phyloP scores from a whole-genome alignment of 257 asterid species.

The Henckelia pumila region DNA sequence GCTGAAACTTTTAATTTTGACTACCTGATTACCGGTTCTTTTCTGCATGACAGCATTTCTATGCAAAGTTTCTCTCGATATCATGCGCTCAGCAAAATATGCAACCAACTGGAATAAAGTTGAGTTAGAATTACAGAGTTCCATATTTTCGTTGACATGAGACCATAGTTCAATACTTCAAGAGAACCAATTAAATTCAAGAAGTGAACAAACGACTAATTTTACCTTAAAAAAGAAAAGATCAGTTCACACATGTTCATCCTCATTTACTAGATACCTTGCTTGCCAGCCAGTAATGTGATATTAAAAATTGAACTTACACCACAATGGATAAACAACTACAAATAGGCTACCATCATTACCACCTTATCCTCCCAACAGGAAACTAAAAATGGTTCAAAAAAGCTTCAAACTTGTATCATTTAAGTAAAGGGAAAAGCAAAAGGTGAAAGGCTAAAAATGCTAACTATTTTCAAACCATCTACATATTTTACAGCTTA shows the following conservation, averaged over 20 bases:
- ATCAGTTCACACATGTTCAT: not conserved
- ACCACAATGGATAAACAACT: conserved; percentile 1
- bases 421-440: not conserved
- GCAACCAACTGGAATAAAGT: conserved; percentile 52
- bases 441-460: not conserved
- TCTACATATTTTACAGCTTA: not conserved
- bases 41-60: conserved; percentile 89
- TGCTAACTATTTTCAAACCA: not conserved
- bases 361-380: not conserved
- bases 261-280: conserved; percentile 7
- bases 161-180: conserved; percentile 5
- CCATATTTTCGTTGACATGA: conserved; percentile 4
- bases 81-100: conserved; percentile 83
- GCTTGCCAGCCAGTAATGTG: not conserved
- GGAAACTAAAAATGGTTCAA: not conserved
- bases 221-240: not conserved
- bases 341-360: not conserved
- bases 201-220: conserved; percentile 1
- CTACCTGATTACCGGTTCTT: conserved; percentile 63
- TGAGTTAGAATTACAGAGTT: conserved; percentile 13
- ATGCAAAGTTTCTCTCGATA: conserved; percentile 75
- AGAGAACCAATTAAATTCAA: not conserved
- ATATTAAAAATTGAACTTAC: not conserved
- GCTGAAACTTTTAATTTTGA: conserved; percentile 4
- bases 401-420: not conserved